A percentile compares a stretch with the other conserved stretches of the same genome.
Conservation (phyloP, 306 rosid species). For the Abrus precatorius region DNA sequence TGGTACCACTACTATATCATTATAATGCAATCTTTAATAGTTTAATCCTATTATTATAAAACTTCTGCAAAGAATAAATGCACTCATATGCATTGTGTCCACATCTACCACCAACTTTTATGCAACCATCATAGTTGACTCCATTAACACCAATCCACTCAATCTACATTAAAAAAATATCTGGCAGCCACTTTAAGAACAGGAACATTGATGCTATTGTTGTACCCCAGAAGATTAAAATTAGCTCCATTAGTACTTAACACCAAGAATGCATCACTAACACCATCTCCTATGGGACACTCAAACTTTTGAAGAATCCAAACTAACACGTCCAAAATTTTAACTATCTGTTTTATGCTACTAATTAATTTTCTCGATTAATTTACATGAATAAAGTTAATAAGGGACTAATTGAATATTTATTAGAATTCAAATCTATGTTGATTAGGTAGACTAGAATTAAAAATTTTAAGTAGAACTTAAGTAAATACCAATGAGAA, state of each 20-base stretch:
- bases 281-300: slow-evolving; percentile 33
- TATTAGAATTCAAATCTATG: too few relatives aligned
- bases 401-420: too few relatives aligned
- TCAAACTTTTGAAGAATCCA: neutral
- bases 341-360: too few relatives aligned
- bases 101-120: slow-evolving; percentile 46
- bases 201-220: slow-evolving; percentile 30
- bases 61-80: neutral
- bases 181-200: neutral
- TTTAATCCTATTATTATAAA: slow-evolving; percentile 16
- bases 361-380: too few relatives aligned
- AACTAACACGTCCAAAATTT: neutral
- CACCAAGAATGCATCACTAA: neutral
- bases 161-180: neutral
- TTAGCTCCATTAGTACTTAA: neutral
- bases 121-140: slow-evolving; percentile 36
- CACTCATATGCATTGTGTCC: slow-evolving; percentile 37
- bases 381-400: too few relatives aligned
- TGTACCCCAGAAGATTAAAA: slow-evolving; percentile 1
- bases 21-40: slow-evolving; percentile 21
- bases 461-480: too few relatives aligned
- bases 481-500: too few relatives aligned
- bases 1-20: neutral
- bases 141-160: slow-evolving; percentile 40
- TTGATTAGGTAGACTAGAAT: too few relatives aligned